Conservation (phyloP, 805 yeast genomes). For the Saturnispora galanensis region DNA sequence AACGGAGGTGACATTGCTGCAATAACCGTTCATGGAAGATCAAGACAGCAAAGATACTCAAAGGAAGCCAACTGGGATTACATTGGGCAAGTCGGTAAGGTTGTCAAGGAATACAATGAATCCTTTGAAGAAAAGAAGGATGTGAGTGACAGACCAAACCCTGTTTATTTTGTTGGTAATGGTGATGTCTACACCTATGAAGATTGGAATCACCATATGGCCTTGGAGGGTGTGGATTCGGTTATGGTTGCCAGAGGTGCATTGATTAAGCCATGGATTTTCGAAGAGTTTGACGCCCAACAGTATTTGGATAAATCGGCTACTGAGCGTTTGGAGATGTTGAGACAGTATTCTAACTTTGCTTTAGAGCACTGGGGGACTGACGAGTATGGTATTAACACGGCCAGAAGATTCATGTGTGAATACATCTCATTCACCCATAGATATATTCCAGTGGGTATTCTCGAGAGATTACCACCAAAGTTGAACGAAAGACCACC, state of each 20-base stretch:
- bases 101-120: slow-evolving; percentile 51
- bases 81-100: slow-evolving; percentile 59
- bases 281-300: slow-evolving; percentile 84
- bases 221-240: slow-evolving; percentile 67
- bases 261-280: slow-evolving; percentile 96
- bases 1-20: slow-evolving; percentile 65
- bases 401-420: slow-evolving; percentile 82
- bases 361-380: slow-evolving; percentile 98
- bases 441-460: slow-evolving; percentile 89
- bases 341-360: slow-evolving; percentile 58
- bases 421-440: slow-evolving; percentile 92
- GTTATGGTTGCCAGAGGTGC: slow-evolving; percentile 99
- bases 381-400: slow-evolving; percentile 86
- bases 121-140: slow-evolving; percentile 53
- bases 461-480: slow-evolving; percentile 81
- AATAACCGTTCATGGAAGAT: slow-evolving; percentile 90
- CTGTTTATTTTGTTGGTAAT: slow-evolving; percentile 83
- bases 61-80: slow-evolving; percentile 90
- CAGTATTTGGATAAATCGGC: slow-evolving; percentile 88
- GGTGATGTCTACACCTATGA: slow-evolving; percentile 85
- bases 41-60: slow-evolving; percentile 92
- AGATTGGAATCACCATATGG: slow-evolving; percentile 74
- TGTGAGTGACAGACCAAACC: slow-evolving; percentile 37
- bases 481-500: slow-evolving; percentile 91
- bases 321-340: slow-evolving; percentile 74